These are phyloP conservation scores for Aquilaria yunnanensis DNA, from an alignment of 345 rosid species.

Conservation along the genomic window DNA sequence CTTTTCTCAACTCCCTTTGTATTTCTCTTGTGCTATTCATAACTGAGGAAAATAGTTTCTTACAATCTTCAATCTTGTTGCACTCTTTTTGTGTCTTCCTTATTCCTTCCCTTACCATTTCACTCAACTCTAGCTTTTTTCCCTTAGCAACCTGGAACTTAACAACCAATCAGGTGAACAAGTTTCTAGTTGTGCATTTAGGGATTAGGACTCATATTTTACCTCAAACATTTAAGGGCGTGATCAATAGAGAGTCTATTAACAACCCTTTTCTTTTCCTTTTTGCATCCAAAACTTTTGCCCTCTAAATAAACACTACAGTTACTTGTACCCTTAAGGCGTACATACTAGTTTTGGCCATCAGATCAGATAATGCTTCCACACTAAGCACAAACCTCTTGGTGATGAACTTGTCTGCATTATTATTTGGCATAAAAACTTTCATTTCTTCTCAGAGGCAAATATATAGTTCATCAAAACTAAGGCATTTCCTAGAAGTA, in stretches of 20 bases:
- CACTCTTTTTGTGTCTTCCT: conserved; percentile 6
- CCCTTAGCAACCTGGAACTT: conserved; percentile 6
- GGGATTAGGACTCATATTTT: conserved; percentile 7
- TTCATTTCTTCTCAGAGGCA: conserved; percentile 6
- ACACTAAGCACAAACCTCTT: conserved; percentile 15
- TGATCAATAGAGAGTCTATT: conserved; percentile 13
- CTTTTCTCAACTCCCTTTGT: conserved; percentile 4
- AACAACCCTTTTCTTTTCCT: neutral
- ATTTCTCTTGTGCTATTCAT: neutral
- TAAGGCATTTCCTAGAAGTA: conserved; percentile 5
- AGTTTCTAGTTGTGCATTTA: conserved; percentile 5
- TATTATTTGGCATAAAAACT: neutral
- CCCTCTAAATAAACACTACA: conserved; percentile 19
- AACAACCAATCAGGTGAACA: neutral
- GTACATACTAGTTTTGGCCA: neutral
- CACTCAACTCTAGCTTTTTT: conserved; percentile 2
- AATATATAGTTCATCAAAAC: conserved; percentile 8
- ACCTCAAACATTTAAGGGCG: conserved; percentile 8
- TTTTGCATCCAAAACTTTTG: neutral
- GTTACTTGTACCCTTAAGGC: conserved; percentile 19
- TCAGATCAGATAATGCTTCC: conserved; percentile 10
- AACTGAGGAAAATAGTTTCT: conserved; percentile 3
- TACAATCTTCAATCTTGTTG: neutral
- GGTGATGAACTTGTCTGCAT: neutral
- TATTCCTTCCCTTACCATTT: conserved; percentile 14